Evolutionary conservation across 73 alveolate species (phyloP), one percentile per base, ranked within the genome.

Genomic region (Tetrahymena thermophila): DNA sequence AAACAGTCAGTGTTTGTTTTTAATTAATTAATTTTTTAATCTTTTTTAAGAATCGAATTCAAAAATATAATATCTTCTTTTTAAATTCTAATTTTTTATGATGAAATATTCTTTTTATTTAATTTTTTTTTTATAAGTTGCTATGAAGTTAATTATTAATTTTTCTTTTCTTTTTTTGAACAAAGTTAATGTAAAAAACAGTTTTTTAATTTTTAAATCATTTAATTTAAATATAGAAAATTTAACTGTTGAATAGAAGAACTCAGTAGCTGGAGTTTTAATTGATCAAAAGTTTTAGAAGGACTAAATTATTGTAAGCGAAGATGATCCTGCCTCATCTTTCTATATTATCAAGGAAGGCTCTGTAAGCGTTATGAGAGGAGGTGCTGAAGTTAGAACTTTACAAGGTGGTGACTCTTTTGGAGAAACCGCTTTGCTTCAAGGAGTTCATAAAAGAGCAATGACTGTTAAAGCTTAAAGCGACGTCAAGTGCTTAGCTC

Each of bases 341-440:
- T 71, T 95, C 56, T 95, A 85, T 31, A 95, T 95, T 21, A 95
- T 95, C 37, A 94, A 94, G 56, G 97, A 95, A 93, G 97, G 97
- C 34, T 55, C 93, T 85, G 97, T 95, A 34, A 94, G 97, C 21
- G 95, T 95, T 35, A 85, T 50, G 93, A 56, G 83, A 28, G 94
- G 93, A 8, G 97, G 94, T 95, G 85, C 85, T 34, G 85, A 85
- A 95, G 94, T 95, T 34, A 85, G 97, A 89, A 85, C 84, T 28
- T 89, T 95, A 56, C 34, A 50, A 0, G 25, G 84, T 19, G 95
- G 94, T 34, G 97, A 95, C 71, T 95, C 95, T 4, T 95, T 95
- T 35, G 97, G 97, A 38, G 97, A 95, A 56, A 50, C 93, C 23
- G 97, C 95, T 15, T 35, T 95, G 44, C 38, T 95, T 15, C 37